Evolutionary conservation across 1,284 basidiomycete genomes (phyloP).

Genomic region (Tylopilus sp.): DNA sequence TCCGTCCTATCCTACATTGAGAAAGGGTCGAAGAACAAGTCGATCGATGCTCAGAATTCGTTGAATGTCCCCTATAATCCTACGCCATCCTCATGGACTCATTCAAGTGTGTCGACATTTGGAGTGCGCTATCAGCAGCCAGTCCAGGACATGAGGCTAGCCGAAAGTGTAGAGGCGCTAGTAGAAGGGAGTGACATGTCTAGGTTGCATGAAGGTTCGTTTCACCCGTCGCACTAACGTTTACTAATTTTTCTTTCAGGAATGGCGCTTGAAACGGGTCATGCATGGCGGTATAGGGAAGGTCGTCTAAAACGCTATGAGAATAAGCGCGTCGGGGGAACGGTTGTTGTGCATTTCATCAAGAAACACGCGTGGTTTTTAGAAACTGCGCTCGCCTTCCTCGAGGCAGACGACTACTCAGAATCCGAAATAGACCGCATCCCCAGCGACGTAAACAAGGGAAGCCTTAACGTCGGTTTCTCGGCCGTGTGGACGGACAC

Average conservation of each 20-base stretch:
- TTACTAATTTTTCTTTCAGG: slow-evolving; percentile 35
- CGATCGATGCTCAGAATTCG: slow-evolving; percentile 3
- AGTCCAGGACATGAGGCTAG: slow-evolving; percentile 58
- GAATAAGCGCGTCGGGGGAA: slow-evolving; percentile 78
- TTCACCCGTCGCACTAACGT: neutral
- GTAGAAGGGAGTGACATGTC: slow-evolving; percentile 90
- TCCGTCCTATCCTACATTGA: slow-evolving; percentile 44
- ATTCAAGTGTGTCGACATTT: slow-evolving; percentile 86
- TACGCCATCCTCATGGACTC: slow-evolving; percentile 60
- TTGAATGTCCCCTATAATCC: slow-evolving; percentile 20
- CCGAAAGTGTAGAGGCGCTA: slow-evolving; percentile 85
- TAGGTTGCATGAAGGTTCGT: slow-evolving; percentile 54
- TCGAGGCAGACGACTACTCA: slow-evolving; percentile 69
- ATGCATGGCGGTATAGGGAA: slow-evolving; percentile 70
- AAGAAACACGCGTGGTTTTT: slow-evolving; percentile 97
- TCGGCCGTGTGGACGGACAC: slow-evolving; percentile 32
- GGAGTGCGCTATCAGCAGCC: slow-evolving; percentile 77
- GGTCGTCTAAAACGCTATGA: slow-evolving; percentile 66
- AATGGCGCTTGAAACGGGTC: slow-evolving; percentile 49
- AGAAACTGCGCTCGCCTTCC: slow-evolving; percentile 85
- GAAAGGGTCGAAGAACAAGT: slow-evolving; percentile 34
- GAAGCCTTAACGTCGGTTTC: slow-evolving; percentile 18
- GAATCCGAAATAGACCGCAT: slow-evolving; percentile 30
- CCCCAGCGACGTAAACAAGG: slow-evolving; percentile 6
- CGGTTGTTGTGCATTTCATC: slow-evolving; percentile 93